These are phyloP conservation scores for Spencermartinsiella europaea DNA, from an alignment of 805 yeast species.

Conservation along the genomic window DNA sequence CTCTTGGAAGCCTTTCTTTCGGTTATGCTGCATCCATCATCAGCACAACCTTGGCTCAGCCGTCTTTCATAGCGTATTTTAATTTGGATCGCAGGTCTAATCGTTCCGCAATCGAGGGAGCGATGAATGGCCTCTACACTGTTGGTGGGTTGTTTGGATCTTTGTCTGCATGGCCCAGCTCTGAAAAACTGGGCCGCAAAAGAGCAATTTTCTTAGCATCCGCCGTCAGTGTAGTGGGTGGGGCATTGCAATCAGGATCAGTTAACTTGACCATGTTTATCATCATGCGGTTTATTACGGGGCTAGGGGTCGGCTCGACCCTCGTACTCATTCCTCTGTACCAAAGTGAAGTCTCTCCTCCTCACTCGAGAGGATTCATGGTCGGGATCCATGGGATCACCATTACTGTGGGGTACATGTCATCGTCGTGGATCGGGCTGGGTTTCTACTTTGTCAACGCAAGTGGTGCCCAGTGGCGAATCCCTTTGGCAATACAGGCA, in stretches of 20 bases:
- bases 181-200: conserved; percentile 53
- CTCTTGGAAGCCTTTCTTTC: conserved; percentile 8
- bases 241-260: conserved; percentile 62
- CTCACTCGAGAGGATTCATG: conserved; percentile 63
- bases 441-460: conserved; percentile 36
- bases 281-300: conserved; percentile 51
- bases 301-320: conserved; percentile 25
- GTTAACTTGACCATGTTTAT: conserved; percentile 61
- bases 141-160: conserved; percentile 48
- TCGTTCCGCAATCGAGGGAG: conserved; percentile 4
- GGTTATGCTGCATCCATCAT: conserved; percentile 10
- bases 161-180: neutral
- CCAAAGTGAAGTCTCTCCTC: conserved; percentile 73
- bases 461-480: conserved; percentile 44
- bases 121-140: conserved; percentile 30
- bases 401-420: conserved; percentile 31
- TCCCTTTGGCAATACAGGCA: conserved; percentile 16
- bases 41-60: conserved; percentile 9
- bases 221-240: conserved; percentile 53
- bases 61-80: conserved; percentile 9
- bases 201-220: conserved; percentile 52
- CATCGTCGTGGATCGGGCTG: conserved; percentile 26
- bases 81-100: conserved; percentile 7
- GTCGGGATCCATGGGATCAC: conserved; percentile 9
- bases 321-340: conserved; percentile 55